These are phyloP conservation scores for Aspergillus incahuasiensis DNA, from an alignment of 495 filamentous ascomycete species.

Conservation along the genomic window DNA sequence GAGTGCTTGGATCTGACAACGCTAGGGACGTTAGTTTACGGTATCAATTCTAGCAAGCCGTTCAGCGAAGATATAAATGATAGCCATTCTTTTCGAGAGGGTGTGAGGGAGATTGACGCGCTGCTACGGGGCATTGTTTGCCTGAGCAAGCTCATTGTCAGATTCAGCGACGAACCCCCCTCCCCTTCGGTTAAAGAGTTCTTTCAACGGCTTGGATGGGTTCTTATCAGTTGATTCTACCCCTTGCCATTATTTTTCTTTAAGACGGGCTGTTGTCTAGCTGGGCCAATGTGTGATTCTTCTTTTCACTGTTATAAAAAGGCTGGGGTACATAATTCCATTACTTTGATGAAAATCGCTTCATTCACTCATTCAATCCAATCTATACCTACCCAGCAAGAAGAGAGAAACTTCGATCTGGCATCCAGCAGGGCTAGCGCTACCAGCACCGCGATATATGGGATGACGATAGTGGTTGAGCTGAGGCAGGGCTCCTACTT, in stretches of 20 bases:
- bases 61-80: background rate
- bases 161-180: background rate
- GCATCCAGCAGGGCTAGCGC: background rate
- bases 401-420: background rate
- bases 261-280: background rate
- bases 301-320: background rate
- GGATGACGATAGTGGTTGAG: background rate
- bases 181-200: constrained; percentile 1
- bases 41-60: background rate
- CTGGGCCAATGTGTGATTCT: background rate
- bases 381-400: background rate
- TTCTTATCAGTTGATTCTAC: constrained; percentile 1
- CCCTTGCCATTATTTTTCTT: background rate
- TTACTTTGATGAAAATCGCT: background rate
- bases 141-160: constrained; percentile 4
- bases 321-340: background rate
- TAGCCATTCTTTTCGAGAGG: background rate
- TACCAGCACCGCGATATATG: background rate
- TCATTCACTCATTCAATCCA: background rate
- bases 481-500: background rate
- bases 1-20: background rate
- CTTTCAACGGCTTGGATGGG: constrained; percentile 7
- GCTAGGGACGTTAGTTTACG: background rate
- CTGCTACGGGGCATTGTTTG: background rate
- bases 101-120: background rate